Evolutionary conservation across 1,139 yeast genomes (phyloP), one percentile per base, ranked within the genome.

Genomic region (Suhomyces choctaworum): DNA sequence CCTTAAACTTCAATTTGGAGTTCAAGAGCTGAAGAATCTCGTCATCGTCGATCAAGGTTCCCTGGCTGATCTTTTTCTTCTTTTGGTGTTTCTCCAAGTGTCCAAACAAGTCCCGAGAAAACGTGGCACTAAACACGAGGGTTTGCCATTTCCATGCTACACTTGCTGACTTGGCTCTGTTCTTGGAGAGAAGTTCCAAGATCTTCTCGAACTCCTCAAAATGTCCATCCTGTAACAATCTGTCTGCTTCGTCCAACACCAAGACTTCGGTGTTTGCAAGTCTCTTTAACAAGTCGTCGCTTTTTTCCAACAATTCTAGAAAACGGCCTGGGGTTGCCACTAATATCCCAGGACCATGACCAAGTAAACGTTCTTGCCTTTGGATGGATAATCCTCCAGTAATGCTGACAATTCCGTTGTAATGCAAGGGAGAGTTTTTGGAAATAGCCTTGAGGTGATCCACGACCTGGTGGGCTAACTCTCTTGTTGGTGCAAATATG

Each of bases 281-380:
- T 51, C 80, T 69, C 16, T 67, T 63, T 7, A 80, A 70, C 24
- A 80, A 47, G 1, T 70, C 75, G 20, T 68, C 67, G 40, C 80
- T 78, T 44, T 80, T 80, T 56, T 84, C 86, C 26, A 92, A 52
- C 22, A 92, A 60, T 55, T 94, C 98, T 38, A 89, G 70, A 55
- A 87, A 80, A 46, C 99, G 78, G 27, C 99, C 99, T 0, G 99
- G 98, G 0, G 98, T 94, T 2, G 97, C 97, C 22, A 94, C 94
- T 15, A 94, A 66, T 16, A 92, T 76, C 4, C 84, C 89, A 1
- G 97, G 95, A 7, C 83, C 81, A 51, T 80, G 76, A 9, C 72
- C 70, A 38, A 94, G 64, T 35, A 86, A 61, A 54, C 98, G 74
- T 52, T 84, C 86, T 63, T 94, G 98, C 54, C 89, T 92, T 54